Base-by-base conservation (phyloP, 2,329 filamentous ascomycete genomes). In the Alternaria postmessia region DNA sequence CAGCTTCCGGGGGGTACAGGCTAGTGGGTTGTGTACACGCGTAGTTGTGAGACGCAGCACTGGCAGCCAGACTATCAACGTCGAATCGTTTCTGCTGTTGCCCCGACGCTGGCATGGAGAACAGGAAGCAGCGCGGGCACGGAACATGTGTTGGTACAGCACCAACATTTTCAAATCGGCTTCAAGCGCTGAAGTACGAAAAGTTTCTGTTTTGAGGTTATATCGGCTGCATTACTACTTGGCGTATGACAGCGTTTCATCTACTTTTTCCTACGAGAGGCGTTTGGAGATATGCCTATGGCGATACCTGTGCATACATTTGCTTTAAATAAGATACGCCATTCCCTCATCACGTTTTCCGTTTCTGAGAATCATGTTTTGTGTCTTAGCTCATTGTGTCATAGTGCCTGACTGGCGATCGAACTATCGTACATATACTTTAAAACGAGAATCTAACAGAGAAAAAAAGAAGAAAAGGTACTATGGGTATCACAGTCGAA, bases 151-250 rank as follows among this genome's bases (percentile, higher is more conserved):
- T 44, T 47, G 34, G 30, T 6, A 36, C 18, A 16, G 26, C 26
- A 16, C 30, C 41, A 44, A 12, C 43, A 57, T 42, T 46, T 59
- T 42, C 38, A 48, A 64, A 39, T 68, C 56, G 63, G 71, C 72
- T 74, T 74, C 72, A 74, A 74, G 72, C 68, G 72, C 72, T 74
- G 72, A 74, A 74, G 71, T 70, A 66, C 61, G 63, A 65, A 52
- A 49, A 42, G 32, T 48, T 36, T 54, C 30, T 44, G 30, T 36
- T 38, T 54, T 38, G 39, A 36, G 42, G 41, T 38, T 48, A 39
- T 16, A 53, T 43, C 16, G 20, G 38, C 51, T 42, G 38, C 51
- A 26, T 41, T 41, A 20, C 43, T 36, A 39, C 26, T 32, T 26
- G 57, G 51, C 57, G 24, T 55, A 42, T 18, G 47, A 44, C n/a